These are phyloP conservation scores for Moricandia moricandioides DNA, from an alignment of 345 rosid genomes.

Conservation along the genomic window DNA sequence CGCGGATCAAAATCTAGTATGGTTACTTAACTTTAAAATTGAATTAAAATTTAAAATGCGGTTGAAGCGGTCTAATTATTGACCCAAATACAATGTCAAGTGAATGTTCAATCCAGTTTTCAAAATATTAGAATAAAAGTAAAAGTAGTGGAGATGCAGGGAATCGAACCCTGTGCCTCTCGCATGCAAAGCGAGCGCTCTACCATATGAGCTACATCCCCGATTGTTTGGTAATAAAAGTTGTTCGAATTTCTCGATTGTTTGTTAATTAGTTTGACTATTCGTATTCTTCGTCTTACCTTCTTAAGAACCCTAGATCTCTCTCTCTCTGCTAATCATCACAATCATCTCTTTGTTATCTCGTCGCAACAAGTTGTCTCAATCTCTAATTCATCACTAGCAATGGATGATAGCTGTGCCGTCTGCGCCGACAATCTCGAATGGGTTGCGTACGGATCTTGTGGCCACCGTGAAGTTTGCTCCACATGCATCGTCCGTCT, in stretches of 20 bases:
- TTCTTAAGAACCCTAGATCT: constrained; percentile 39
- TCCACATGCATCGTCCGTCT: constrained; percentile 88
- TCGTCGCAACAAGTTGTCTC: neutral
- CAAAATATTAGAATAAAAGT: rapidly evolving
- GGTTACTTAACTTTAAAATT: too few relatives aligned
- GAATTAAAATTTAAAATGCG: too few relatives aligned
- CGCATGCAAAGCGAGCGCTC: constrained; percentile 98
- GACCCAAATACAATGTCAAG: too few relatives aligned
- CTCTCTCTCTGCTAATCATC: neutral
- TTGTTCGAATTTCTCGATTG: too few relatives aligned
- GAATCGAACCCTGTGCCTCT: constrained; percentile 58
- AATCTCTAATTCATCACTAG: constrained; percentile 7
- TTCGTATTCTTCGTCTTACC: constrained; percentile 10
- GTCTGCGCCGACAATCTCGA: constrained; percentile 89
- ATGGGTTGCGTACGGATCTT: constrained; percentile 91
- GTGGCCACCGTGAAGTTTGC: constrained; percentile 96
- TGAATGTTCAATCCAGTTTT: too few relatives aligned
- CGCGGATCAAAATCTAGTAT: too few relatives aligned
- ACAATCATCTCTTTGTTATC: neutral
- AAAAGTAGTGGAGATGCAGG: constrained; percentile 18
- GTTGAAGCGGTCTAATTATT: too few relatives aligned
- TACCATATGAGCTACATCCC: constrained; percentile 56
- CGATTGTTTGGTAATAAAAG: neutral
- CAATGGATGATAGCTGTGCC: constrained; percentile 90
- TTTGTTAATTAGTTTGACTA: neutral